Evolutionary conservation across 2,329 filamentous ascomycete genomes (phyloP).

Genomic region (Cercospora beticola): DNA sequence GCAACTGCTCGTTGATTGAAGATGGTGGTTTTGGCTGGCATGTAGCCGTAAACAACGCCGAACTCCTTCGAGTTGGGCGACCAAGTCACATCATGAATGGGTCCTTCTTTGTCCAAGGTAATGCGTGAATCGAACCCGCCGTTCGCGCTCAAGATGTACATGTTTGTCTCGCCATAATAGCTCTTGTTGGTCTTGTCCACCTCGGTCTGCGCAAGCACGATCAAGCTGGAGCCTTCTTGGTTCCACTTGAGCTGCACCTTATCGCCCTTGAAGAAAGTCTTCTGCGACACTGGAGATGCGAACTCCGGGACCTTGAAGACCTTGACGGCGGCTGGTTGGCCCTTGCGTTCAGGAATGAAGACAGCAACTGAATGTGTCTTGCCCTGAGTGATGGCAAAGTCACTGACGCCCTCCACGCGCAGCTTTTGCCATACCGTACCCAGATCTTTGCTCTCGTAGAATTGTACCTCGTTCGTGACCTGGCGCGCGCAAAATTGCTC

Average conservation of each 20-base stretch:
- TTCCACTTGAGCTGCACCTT: slow-evolving; percentile 99
- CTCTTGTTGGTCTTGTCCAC: slow-evolving; percentile 98
- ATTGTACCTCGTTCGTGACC: slow-evolving; percentile 97
- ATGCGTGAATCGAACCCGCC: slow-evolving; percentile 91
- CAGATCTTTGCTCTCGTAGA: slow-evolving; percentile 87
- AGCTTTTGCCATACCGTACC: slow-evolving; percentile 92
- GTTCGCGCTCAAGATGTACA: slow-evolving; percentile 90
- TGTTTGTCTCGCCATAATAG: slow-evolving; percentile 97
- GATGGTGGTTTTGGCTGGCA: slow-evolving; percentile 98
- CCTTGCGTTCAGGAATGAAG: slow-evolving; percentile 91
- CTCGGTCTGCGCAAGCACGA: slow-evolving; percentile 95
- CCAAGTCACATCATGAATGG: slow-evolving; percentile 98
- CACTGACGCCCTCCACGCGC: slow-evolving; percentile 81
- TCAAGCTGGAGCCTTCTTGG: slow-evolving; percentile 80
- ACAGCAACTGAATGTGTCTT: slow-evolving; percentile 89
- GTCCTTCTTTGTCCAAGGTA: slow-evolving; percentile 81
- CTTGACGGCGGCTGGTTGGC: slow-evolving; percentile 89
- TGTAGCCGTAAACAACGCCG: slow-evolving; percentile 94
- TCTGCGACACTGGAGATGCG: slow-evolving; percentile 79
- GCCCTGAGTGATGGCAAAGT: slow-evolving; percentile 87
- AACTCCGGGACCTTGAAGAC: slow-evolving; percentile 93
- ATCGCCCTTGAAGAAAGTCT: slow-evolving; percentile 99
- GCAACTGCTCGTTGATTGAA: slow-evolving; percentile 87
- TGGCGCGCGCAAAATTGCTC: slow-evolving; percentile 89
- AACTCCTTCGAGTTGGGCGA: slow-evolving; percentile 97